phyloP scores from a whole-genome alignment of 345 rosid species.

The Citrus sinensis region DNA sequence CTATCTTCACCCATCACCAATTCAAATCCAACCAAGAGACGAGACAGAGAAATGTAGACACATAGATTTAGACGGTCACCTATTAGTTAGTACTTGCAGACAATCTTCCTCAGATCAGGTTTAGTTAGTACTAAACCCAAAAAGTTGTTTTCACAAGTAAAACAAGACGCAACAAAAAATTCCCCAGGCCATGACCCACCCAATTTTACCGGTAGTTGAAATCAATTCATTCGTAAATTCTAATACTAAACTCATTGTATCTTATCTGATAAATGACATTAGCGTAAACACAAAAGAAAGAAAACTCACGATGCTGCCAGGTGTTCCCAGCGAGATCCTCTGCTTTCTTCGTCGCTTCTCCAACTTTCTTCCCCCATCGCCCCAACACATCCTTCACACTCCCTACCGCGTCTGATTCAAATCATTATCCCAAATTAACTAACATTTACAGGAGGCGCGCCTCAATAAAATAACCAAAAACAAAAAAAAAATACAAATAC shows the following conservation, averaged over 20 bases:
- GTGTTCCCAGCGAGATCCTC: constrained; percentile 46
- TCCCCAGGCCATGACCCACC: background rate
- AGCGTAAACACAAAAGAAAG: background rate
- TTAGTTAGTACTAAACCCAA: background rate
- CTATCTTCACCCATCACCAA: background rate
- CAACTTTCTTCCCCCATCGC: constrained; percentile 40
- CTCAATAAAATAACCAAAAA: background rate
- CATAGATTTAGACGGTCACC: background rate
- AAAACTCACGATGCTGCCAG: constrained; percentile 36
- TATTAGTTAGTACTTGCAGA: background rate
- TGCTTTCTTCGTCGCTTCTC: constrained; percentile 40
- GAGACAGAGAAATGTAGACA: background rate
- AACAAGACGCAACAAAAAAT: background rate
- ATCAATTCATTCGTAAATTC: background rate
- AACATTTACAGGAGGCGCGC: background rate
- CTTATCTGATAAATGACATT: no score
- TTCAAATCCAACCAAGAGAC: background rate
- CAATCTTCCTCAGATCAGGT: background rate
- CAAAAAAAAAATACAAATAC: background rate
- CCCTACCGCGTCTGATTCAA: constrained; percentile 48
- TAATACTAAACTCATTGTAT: no score
- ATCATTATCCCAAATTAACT: constrained; percentile 3
- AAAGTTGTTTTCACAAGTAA: background rate
- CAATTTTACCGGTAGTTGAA: background rate
- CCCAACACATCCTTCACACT: constrained; percentile 37